phyloP scores from a whole-genome alignment of 805 yeast species.

The Maudiozyma pseudohumilis region DNA sequence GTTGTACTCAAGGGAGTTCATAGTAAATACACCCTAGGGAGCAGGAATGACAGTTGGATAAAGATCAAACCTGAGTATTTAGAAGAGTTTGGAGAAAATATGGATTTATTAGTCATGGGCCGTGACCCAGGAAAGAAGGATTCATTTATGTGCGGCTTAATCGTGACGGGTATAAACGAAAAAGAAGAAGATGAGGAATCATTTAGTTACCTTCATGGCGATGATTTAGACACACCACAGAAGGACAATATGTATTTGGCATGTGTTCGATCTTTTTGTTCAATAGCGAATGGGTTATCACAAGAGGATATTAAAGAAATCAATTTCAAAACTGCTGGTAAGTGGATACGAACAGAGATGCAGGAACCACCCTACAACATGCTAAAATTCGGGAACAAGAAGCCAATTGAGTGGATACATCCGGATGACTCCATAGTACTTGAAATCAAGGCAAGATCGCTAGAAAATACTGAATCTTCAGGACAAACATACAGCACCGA shows the following conservation, averaged over 20 bases:
- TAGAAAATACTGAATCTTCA: constrained; percentile 39
- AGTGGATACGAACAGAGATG: constrained; percentile 44
- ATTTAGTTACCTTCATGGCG: constrained; percentile 6
- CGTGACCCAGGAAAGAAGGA: constrained; percentile 60
- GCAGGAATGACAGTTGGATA: constrained; percentile 60
- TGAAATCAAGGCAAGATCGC: constrained; percentile 74
- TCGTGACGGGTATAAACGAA: constrained; percentile 32
- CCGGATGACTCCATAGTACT: constrained; percentile 71
- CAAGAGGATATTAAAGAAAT: constrained; percentile 51
- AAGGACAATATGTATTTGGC: constrained; percentile 3
- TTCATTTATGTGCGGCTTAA: constrained; percentile 64
- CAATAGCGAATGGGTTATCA: constrained; percentile 78
- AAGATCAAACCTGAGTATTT: constrained; percentile 88
- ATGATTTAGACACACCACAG: background rate
- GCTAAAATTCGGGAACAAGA: constrained; percentile 46
- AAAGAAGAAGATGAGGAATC: constrained; percentile 4
- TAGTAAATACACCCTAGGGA: constrained; percentile 51
- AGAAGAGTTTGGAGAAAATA: constrained; percentile 74
- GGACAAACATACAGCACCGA: constrained; percentile 48
- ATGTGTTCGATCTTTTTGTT: constrained; percentile 57
- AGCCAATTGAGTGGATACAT: constrained; percentile 69
- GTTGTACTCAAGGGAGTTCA: constrained; percentile 59
- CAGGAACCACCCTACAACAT: constrained; percentile 34
- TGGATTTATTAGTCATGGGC: constrained; percentile 75
- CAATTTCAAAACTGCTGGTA: constrained; percentile 43